Evolutionary conservation across 257 asterid genomes (phyloP).

Genomic region (Nicotiana tabacum): DNA sequence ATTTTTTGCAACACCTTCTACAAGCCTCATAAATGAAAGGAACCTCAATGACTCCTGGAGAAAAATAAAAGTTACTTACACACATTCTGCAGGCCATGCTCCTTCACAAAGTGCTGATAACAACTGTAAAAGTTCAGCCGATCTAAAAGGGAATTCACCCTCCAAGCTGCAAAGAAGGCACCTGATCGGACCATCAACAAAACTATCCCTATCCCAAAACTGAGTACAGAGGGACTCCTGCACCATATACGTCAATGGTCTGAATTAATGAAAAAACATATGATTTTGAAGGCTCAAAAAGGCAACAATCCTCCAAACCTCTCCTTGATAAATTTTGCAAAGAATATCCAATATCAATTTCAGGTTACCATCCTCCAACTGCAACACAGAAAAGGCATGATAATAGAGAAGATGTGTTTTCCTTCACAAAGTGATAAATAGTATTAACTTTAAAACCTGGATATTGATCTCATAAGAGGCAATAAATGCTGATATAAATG

Average conservation of each 20-base stretch:
- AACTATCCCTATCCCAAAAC: conserved; percentile 94
- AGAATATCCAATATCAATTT: conserved; percentile 71
- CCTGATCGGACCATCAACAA: conserved; percentile 88
- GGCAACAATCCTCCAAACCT: conserved; percentile 53
- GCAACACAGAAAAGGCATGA: conserved; percentile 28
- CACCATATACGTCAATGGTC: conserved; percentile 24
- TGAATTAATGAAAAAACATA: conserved; percentile 14
- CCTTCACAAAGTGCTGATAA: conserved; percentile 86
- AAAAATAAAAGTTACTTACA: conserved; percentile 54
- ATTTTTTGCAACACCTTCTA: neutral
- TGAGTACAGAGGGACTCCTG: conserved; percentile 91
- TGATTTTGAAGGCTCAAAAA: neutral
- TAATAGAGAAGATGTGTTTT: conserved; percentile 9
- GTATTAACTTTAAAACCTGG: conserved; percentile 51
- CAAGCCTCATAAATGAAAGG: conserved; percentile 1
- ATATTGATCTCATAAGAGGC: conserved; percentile 88
- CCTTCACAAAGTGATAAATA: neutral
- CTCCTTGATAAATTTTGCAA: conserved; percentile 77
- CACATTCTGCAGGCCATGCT: conserved; percentile 92
- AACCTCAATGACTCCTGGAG: neutral
- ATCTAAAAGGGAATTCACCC: conserved; percentile 83
- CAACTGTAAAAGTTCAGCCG: conserved; percentile 57
- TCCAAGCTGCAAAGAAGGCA: conserved; percentile 82
- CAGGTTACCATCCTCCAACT: conserved; percentile 69
- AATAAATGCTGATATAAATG: conserved; percentile 79